Percentiles rank a stretch among this genome's conserved stretches.
Evolutionary conservation across 352 stramenopile genomes (phyloP).

Genomic region (Phytophthora meadii): DNA sequence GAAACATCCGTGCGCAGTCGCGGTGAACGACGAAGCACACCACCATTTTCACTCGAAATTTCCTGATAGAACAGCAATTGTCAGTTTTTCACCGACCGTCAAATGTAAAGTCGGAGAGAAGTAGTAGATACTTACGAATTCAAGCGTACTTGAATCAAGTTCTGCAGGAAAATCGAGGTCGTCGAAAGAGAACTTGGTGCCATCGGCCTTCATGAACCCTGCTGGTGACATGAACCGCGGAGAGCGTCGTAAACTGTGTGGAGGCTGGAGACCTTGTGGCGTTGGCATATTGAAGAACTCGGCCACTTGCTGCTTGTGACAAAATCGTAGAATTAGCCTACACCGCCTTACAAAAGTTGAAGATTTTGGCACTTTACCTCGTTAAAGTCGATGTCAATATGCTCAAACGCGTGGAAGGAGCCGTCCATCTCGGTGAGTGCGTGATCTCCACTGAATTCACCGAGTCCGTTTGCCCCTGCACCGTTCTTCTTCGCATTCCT

Average conservation of each 20-base stretch:
- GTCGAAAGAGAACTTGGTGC: slow-evolving; percentile 88
- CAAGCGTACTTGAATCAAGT: slow-evolving; percentile 72
- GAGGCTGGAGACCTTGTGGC: slow-evolving; percentile 60
- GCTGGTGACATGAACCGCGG: slow-evolving; percentile 75
- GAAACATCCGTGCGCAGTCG: slow-evolving; percentile 84
- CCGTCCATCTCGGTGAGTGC: slow-evolving; percentile 65
- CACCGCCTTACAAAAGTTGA: slow-evolving; percentile 7
- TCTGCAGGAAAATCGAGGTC: slow-evolving; percentile 80
- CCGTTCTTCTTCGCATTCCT: slow-evolving; percentile 42
- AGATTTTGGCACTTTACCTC: slow-evolving; percentile 43
- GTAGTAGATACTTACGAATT: slow-evolving; percentile 54
- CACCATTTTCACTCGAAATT: slow-evolving; percentile 68
- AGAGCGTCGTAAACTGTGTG: slow-evolving; percentile 77
- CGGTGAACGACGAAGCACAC: slow-evolving; percentile 75
- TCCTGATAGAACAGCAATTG: slow-evolving; percentile 44
- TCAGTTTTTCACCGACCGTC: slow-evolving; percentile 1
- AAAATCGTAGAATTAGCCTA: slow-evolving; percentile 7
- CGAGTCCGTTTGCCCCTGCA: slow-evolving; percentile 1
- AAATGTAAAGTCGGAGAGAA: too few species aligned
- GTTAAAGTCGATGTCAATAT: slow-evolving; percentile 90
- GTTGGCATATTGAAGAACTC: slow-evolving; percentile 86
- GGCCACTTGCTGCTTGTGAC: slow-evolving; percentile 67
- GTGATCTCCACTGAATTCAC: slow-evolving; percentile 26
- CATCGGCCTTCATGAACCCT: slow-evolving; percentile 74
- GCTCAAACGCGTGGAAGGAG: slow-evolving; percentile 79